Evolutionary conservation across 805 yeast genomes (phyloP).

Genomic region (Barnettozyma pratensis): DNA sequence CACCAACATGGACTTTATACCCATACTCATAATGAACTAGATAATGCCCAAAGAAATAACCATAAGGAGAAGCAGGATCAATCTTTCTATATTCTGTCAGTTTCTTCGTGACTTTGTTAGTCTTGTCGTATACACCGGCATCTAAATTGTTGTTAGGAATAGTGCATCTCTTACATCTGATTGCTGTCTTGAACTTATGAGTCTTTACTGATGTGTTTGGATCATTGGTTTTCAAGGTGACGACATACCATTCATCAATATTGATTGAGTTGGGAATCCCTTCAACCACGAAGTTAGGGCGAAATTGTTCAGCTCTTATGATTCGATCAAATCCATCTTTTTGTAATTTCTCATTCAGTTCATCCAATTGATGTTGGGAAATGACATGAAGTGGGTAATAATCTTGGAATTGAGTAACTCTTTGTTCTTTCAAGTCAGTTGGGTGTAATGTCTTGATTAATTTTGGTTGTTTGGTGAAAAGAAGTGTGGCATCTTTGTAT

Average conservation of each 20-base stretch:
- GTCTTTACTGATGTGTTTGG: background rate
- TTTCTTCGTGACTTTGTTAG: conserved; percentile 13
- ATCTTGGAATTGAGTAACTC: conserved; percentile 19
- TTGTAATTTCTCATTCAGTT: conserved; percentile 8
- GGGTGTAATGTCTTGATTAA: conserved; percentile 17
- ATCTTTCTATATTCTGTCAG: conserved; percentile 13
- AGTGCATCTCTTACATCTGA: conserved; percentile 19
- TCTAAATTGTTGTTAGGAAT: conserved; percentile 18
- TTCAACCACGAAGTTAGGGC: conserved; percentile 17
- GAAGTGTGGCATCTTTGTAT: conserved; percentile 14
- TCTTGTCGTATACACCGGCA: conserved; percentile 15
- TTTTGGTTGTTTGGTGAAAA: conserved; percentile 16
- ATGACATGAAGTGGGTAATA: conserved; percentile 19
- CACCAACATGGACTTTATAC: conserved; percentile 16
- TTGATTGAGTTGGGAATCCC: conserved; percentile 3
- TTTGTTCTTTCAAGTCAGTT: conserved; percentile 5
- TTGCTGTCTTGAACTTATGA: conserved; percentile 13
- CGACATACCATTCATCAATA: conserved; percentile 14
- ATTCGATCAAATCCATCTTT: conserved; percentile 5
- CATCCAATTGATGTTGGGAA: conserved; percentile 12
- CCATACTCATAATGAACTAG: conserved; percentile 18
- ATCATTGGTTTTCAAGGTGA: conserved; percentile 1
- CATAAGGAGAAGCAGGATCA: conserved; percentile 11
- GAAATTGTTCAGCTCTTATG: conserved; percentile 15
- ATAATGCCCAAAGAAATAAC: conserved; percentile 17